Conservation (phyloP, 176 grass and related monocot species). For the Aegilops bicornis region DNA sequence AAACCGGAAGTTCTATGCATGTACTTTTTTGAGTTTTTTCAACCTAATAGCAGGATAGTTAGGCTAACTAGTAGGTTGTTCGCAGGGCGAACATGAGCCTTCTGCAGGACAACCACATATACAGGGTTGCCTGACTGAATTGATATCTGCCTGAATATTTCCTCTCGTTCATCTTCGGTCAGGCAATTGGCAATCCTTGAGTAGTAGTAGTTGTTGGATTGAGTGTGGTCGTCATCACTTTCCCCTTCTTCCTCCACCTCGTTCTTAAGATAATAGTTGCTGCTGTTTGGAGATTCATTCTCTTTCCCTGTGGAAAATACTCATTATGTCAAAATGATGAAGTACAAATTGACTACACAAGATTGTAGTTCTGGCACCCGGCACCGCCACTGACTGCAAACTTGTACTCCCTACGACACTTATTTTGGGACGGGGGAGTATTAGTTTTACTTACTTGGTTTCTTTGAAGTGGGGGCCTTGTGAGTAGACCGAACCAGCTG, state of each 20-base stretch:
- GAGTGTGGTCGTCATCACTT: background rate
- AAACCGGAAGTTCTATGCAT: background rate
- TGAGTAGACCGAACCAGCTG: background rate
- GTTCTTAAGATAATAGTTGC: background rate
- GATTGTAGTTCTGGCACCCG: too few relatives aligned
- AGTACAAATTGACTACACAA: background rate
- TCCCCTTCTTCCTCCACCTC: constrained; percentile 25
- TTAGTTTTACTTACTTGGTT: constrained; percentile 12
- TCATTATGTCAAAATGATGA: background rate
- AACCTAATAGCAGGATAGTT: background rate
- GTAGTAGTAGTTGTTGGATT: constrained; percentile 11
- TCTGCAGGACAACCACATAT: constrained; percentile 28
- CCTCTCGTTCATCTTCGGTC: constrained; percentile 8
- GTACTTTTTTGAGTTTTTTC: background rate
- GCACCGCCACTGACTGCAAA: background rate
- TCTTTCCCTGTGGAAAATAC: constrained; percentile 22
- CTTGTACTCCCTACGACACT: background rate
- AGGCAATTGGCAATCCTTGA: constrained; percentile 21
- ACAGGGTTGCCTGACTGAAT: constrained; percentile 40
- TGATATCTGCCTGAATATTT: constrained; percentile 24
- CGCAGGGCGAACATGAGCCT: background rate
- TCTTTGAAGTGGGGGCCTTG: constrained; percentile 10
- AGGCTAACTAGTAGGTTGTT: constrained; percentile 42
- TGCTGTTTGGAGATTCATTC: background rate
- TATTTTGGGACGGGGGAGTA: too few relatives aligned